phyloP scores from a whole-genome alignment of 257 asterid species.

The Solanum stenotomum region DNA sequence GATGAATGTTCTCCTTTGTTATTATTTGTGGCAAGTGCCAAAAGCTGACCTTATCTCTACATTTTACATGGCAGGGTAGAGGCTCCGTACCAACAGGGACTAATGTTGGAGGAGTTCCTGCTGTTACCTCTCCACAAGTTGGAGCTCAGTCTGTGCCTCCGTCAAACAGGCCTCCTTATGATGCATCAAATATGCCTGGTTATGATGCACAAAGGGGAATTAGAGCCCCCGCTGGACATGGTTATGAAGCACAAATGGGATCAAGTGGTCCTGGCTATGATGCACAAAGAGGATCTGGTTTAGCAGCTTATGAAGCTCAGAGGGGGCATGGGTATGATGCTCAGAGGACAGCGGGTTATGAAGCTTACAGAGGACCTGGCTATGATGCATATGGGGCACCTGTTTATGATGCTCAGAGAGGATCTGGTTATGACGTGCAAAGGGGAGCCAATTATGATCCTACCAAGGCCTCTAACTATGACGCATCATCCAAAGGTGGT shows the following conservation, averaged over 20 bases:
- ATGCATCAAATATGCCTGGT: constrained; percentile 29
- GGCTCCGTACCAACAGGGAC: constrained; percentile 35
- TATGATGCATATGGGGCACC: constrained; percentile 40
- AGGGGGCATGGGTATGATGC: constrained; percentile 22
- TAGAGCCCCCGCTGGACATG: constrained; percentile 22
- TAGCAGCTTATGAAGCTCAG: constrained; percentile 31
- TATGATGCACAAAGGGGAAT: constrained; percentile 27
- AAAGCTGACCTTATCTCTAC: not conserved
- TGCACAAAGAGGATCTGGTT: constrained; percentile 25
- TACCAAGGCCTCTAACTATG: constrained; percentile 26
- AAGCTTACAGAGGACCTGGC: constrained; percentile 21
- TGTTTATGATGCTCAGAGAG: constrained; percentile 38
- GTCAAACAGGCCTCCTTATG: constrained; percentile 31
- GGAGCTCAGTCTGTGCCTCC: constrained; percentile 35
- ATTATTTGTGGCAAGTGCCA: not conserved
- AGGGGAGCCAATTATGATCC: constrained; percentile 31
- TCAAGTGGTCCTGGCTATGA: constrained; percentile 30
- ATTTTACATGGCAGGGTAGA: constrained; percentile 34
- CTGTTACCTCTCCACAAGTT: constrained; percentile 31
- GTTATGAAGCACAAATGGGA: constrained; percentile 30
- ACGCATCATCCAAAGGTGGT: constrained; percentile 30
- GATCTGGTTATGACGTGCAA: constrained; percentile 37
- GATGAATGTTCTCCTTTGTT: not conserved
- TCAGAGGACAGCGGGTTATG: constrained; percentile 27
- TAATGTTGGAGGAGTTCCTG: constrained; percentile 29